Percentiles rank a stretch among this genome's conserved stretches.
Evolutionary conservation across 768 basidiomycete genomes (phyloP).

Genomic region (Pisolithus microcarpus): DNA sequence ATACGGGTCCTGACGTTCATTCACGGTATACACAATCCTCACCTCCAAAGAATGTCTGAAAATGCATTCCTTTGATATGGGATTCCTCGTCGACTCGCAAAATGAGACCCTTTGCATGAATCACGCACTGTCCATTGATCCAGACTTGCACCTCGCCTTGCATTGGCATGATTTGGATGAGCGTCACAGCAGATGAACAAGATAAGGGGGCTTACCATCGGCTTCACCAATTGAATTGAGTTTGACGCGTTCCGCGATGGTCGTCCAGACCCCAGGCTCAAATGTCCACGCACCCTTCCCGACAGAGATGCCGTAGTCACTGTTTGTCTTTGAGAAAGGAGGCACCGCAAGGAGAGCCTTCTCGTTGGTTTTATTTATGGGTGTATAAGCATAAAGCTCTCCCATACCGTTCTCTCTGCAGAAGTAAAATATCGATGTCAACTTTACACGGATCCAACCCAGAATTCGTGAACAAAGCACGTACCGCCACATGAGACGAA

Average conservation of each 20-base stretch:
- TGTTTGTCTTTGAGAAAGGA: slow-evolving; percentile 41
- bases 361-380: slow-evolving; percentile 40
- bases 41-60: slow-evolving; percentile 79
- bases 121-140: slow-evolving; percentile 54
- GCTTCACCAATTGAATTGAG: slow-evolving; percentile 54
- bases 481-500: slow-evolving; percentile 72
- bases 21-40: slow-evolving; percentile 4
- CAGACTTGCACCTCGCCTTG: slow-evolving; percentile 61
- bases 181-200: neutral
- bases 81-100: slow-evolving; percentile 34
- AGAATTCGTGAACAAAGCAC: slow-evolving; percentile 1
- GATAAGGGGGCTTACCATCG: slow-evolving; percentile 39
- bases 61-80: slow-evolving; percentile 61
- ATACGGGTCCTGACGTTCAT: neutral
- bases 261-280: slow-evolving; percentile 51
- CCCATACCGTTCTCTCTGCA: slow-evolving; percentile 44
- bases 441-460: neutral
- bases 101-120: slow-evolving; percentile 41
- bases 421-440: too few relatives aligned
- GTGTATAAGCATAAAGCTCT: slow-evolving; percentile 68
- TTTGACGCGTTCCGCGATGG: slow-evolving; percentile 59
- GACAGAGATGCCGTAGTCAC: slow-evolving; percentile 59
- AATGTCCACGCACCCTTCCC: slow-evolving; percentile 60
- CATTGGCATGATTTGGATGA: neutral
- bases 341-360: slow-evolving; percentile 40